Evolutionary conservation across 768 basidiomycete genomes (phyloP).

Genomic region (Mycena latifolia): DNA sequence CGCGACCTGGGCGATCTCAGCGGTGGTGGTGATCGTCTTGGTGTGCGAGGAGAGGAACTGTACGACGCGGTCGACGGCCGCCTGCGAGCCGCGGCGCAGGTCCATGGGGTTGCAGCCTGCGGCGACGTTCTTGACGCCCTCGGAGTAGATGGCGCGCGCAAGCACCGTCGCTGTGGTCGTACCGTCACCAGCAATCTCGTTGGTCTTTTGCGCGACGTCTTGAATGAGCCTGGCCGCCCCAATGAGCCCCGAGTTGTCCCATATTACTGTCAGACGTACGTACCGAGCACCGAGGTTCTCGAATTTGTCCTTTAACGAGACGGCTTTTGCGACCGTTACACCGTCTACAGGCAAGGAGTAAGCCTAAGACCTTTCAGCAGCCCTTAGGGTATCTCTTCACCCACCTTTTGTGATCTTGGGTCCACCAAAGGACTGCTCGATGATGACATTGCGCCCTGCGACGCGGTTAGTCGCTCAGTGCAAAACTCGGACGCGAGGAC

Average conservation of each 20-base stretch:
- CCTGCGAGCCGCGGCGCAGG: conserved; percentile 97
- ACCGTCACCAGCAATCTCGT: conserved; percentile 97
- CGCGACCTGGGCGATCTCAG: conserved; percentile 99
- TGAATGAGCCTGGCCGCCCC: conserved; percentile 78
- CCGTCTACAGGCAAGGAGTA: conserved; percentile 64
- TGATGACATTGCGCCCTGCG: conserved; percentile 96
- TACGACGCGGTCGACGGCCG: conserved; percentile 95
- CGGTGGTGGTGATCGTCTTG: conserved; percentile 95
- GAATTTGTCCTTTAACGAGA: conserved; percentile 96
- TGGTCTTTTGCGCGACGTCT: conserved; percentile 96
- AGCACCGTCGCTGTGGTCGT: conserved; percentile 98
- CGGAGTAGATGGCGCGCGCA: conserved; percentile 96
- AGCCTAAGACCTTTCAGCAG: conserved; percentile 25
- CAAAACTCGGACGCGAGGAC: neutral
- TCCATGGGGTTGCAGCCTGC: conserved; percentile 99
- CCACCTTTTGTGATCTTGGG: conserved; percentile 97
- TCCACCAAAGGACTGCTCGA: conserved; percentile 91
- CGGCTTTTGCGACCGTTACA: conserved; percentile 97
- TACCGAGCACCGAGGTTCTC: conserved; percentile 99
- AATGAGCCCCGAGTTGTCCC: conserved; percentile 24
- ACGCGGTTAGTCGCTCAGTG: conserved; percentile 28
- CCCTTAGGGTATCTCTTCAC: conserved; percentile 25
- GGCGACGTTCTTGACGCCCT: conserved; percentile 99
- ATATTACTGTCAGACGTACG: conserved; percentile 40
- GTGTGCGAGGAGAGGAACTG: conserved; percentile 90